Conservation (phyloP, 225 moss, liverwort and hornwort species). For the Asterella californica region DNA sequence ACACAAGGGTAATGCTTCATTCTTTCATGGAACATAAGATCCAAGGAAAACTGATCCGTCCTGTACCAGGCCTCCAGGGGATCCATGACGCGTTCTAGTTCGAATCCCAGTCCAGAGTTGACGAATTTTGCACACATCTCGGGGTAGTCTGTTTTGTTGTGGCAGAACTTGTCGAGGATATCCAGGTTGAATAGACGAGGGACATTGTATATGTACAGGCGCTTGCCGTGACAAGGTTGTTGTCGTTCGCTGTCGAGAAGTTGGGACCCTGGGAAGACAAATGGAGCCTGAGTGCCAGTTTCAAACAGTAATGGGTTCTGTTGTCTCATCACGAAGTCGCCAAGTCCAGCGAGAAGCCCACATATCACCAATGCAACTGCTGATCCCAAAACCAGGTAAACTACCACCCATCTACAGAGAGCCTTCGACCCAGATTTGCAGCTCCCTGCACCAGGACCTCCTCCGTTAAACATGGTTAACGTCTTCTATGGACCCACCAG, state of each 20-base stretch:
- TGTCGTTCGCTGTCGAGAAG: not conserved
- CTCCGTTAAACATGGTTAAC: constrained; percentile 7
- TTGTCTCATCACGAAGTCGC: constrained; percentile 27
- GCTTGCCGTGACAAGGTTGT: constrained; percentile 43
- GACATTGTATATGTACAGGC: constrained; percentile 58
- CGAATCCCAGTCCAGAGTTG: constrained; percentile 57
- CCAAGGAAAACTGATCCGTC: constrained; percentile 78
- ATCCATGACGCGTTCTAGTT: constrained; percentile 41
- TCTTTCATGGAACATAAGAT: constrained; percentile 55
- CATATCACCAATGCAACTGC: constrained; percentile 28
- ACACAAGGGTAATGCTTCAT: constrained; percentile 56
- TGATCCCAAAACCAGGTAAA: constrained; percentile 27
- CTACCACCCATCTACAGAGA: constrained; percentile 34
- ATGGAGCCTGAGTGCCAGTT: not conserved
- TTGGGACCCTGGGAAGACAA: not conserved
- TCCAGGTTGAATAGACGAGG: constrained; percentile 58
- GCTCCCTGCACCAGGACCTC: constrained; percentile 3
- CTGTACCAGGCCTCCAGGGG: constrained; percentile 57
- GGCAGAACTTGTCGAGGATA: constrained; percentile 44
- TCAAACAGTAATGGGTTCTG: constrained; percentile 11
- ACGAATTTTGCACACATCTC: constrained; percentile 52
- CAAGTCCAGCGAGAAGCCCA: constrained; percentile 30
- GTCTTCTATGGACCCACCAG: constrained; percentile 11
- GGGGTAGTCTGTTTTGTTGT: constrained; percentile 26
- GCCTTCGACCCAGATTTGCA: constrained; percentile 20